Evolutionary conservation across 139 green algal genomes (phyloP), one percentile per base, ranked within the genome.

Genomic region (Chlamydomonas eustigma): DNA sequence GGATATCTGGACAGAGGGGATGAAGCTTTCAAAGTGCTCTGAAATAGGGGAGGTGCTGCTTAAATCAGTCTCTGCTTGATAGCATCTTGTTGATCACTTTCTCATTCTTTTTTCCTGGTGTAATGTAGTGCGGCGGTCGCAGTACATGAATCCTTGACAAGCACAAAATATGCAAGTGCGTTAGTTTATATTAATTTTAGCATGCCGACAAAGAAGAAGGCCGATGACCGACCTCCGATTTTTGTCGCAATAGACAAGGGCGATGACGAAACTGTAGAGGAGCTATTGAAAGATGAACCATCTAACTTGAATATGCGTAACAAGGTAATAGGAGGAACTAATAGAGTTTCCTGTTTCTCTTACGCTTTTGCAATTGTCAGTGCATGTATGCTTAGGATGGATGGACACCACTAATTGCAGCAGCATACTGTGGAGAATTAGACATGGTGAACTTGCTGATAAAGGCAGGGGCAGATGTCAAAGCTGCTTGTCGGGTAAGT

Each of bases 1-100:
- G 4, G 95, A 99, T 84, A 90, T 99, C 44, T 95, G 92, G 85
- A 92, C 88, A 37, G 89, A 84, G 76, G 86, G 78, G 37, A 92
- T 82, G 63, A 89, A 82, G 51, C 81, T 93, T 66, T 88, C 97
- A 24, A 91, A 90, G 50, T 97, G 92, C 86, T 85, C 58, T 18
- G 83, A 93, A 69, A 91, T 97, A 84, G 91, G 92, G 28, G 80
- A 92, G 0, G 58, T 89, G 24, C 77, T 98, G 50, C 58, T 93
- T 30, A 73, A 91, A 83, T 12, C 44, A 28, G 44, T 58, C 12
- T 28, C 44, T 12, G 44, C n/a, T n/a, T n/a, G n/a, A n/a, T n/a
- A n/a, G n/a, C n/a, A n/a, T n/a, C n/a, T n/a, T n/a, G n/a, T n/a
- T n/a, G n/a, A n/a, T n/a, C n/a, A n/a, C n/a, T n/a, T n/a, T n/a